Base-by-base conservation (phyloP, 176 grass and related monocot genomes). In the Eremochloa ophiuroides region DNA sequence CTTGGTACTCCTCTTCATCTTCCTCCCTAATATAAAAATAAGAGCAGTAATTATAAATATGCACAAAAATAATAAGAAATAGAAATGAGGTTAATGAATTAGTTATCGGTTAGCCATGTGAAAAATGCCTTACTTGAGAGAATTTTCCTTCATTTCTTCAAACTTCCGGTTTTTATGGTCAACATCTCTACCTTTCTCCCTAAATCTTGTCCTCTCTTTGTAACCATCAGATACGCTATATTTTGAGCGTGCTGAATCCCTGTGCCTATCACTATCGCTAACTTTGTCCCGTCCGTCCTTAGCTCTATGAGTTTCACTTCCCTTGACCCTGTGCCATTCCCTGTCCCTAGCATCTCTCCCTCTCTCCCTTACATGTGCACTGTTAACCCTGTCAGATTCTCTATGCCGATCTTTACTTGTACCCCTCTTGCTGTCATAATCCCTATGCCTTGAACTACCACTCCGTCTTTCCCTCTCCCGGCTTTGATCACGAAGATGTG, bases 1-100 rank as follows among this genome's bases (percentile, higher is more conserved):
- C 93, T 85, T 96, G 88, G 67, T 99, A 94, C 64, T 95, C 88
- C 34, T 93, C 88, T 80, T 91, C 92, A 50, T 91, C 90, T 82
- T 91, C 92, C 84, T 95, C 93, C 82, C 95, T 94, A 48, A 20
- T 41, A 83, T 86, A 29, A 82, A 34, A 46, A 68, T 64, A 35
- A 44, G 26, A 73, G 15, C 10, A 83, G 22, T 69, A 77, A 81
- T 14, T 46, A 73, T 73, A 23, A 76, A 69, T 50, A 53, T 26
- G n/a, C 38, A 43, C 28, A 81, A 50, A 75, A 13, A 23, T 53
- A 65, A n/a, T 5, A 70, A 79, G 22, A 80, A 35, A 30, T 9
- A 44, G 16, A 37, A 56, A 40, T 1, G 31, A 77, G 47, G 28
- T 48, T 62, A 58, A 18, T 77, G 42, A 47, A 23, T 77, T 56